These are phyloP conservation scores for Magnusiomyces tetraspermus DNA, from an alignment of 1,139 yeast species.

Conservation along the genomic window DNA sequence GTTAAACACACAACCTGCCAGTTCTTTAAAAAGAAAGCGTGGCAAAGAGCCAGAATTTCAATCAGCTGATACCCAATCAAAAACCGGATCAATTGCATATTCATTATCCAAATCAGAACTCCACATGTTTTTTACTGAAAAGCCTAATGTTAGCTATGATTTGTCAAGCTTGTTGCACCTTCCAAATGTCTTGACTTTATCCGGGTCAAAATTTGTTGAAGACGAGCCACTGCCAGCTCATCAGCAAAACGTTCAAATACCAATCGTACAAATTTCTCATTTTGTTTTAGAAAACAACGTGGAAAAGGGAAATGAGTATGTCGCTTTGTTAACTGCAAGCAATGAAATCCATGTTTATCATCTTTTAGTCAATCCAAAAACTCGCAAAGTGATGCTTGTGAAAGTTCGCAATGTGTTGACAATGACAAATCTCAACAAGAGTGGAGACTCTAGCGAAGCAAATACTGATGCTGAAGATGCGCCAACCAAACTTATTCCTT, in stretches of 20 bases:
- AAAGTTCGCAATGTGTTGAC: conserved; percentile 42
- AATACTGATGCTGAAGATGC: conserved; percentile 36
- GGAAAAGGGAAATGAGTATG: conserved; percentile 40
- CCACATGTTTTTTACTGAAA: background rate
- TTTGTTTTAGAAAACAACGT: background rate
- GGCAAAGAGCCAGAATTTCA: background rate
- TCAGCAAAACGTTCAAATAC: background rate
- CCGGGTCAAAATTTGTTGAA: background rate
- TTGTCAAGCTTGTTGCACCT: background rate
- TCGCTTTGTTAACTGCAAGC: conserved; percentile 65
- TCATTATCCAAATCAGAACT: background rate
- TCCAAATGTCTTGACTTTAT: background rate
- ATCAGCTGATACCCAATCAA: background rate
- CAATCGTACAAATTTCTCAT: background rate
- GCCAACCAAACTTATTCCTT: conserved; percentile 10
- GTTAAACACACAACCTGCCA: background rate
- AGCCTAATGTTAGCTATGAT: background rate
- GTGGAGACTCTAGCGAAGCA: conserved; percentile 41
- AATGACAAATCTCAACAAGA: conserved; percentile 38
- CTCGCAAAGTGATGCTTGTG: conserved; percentile 38
- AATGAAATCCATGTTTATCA: conserved; percentile 64
- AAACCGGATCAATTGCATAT: background rate
- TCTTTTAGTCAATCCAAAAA: conserved; percentile 24
- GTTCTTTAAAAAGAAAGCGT: background rate
- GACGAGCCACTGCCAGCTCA: background rate